Evolutionary conservation across 805 yeast species (phyloP), one percentile per base, ranked within the genome.

Genomic region (Suhomyces faveliae): DNA sequence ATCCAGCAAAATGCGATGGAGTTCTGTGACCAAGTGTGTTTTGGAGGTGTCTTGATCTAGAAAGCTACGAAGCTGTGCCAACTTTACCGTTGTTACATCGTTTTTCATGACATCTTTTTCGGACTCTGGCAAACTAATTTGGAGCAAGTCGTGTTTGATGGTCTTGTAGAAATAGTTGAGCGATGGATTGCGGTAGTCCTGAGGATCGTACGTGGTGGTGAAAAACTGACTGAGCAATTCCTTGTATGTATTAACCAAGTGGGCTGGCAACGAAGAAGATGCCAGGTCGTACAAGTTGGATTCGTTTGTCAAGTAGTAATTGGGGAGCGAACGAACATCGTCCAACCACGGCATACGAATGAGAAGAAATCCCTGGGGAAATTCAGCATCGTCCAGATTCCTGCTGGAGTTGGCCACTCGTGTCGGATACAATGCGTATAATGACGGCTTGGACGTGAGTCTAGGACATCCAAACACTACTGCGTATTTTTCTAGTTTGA

Each of bases 281-380:
- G 45, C 47, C 24, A 46, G 40, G 6, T 45, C 56, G 3, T 50
- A 33, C 10, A 50, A 43, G 38, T 50, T 48, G 22, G 41, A 35
- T 22, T 45, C 48, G 33, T 35, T 40, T 33, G 49, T 45, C 22
- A 62, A 38, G 41, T 58, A 51, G 44, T 63, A 51, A 17, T 64
- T 66, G 0, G 97, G 97, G 3, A 81, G 63, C 27, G 78, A 73
- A 44, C 97, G 71, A 3, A 89, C 64, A 60, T 89, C 92, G 54
- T 89, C 95, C 12, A 80, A 66, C 72, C 79, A 86, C 1, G 98
- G 97, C 19, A 87, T 56, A 24, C 76, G 73, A 7, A 86, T 74
- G 47, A 90, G 62, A 42, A 84, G 81, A 51, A 92, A 79, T 0
- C 97, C 97, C 48, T 86, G 82, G 0, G 92, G 86, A 24, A 74